Evolutionary conservation across 371 early-diverging fungal genomes (phyloP), one percentile per base, ranked within the genome.

Genomic region (Mortierella sp.): DNA sequence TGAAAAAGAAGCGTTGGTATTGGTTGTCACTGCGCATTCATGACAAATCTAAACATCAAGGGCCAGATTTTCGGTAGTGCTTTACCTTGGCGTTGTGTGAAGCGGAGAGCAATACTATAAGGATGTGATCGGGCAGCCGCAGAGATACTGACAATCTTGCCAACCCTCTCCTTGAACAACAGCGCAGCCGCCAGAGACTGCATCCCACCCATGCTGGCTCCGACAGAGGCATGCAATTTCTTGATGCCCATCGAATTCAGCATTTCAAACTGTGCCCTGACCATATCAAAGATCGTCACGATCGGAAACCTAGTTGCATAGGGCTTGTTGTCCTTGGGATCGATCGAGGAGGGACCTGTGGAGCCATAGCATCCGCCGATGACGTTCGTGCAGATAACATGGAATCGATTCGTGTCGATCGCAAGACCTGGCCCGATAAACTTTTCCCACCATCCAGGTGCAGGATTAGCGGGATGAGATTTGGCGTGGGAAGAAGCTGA

Each of bases 391-490:
- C 95, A 95, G 50, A 95, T 89, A 1, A 95, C 92, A 81, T 88
- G 93, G 79, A 91, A 95, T 65, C 89, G 88, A 83, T 93, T 87
- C 49, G 94, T 95, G 67, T 95, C 95, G 34, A 95, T 87, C 11
- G 91, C 84, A 26, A 83, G 64, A 7, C 94, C 94, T 11, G 94
- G 92, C 0, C 94, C 98, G 55, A 98, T 98, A 66, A 98, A 98
- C 70, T 91, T 89, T 71, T 98, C 97, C 98, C 98, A 98, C 98
- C 98, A 98, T 26, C 98, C 98, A 4, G 92, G 88, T 15, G 86
- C 83, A n/a, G 65, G 75, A 78, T 97, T 95, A 26, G 82, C 83
- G 24, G 79, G 83, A 56, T 93, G 92, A 50, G 93, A 93, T 63
- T 87, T 90, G 34, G 95, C 95, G 56, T 94, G 95, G 5, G 91